Conservation (phyloP, 2,329 filamentous ascomycete species). For the Fusarium sp. region DNA sequence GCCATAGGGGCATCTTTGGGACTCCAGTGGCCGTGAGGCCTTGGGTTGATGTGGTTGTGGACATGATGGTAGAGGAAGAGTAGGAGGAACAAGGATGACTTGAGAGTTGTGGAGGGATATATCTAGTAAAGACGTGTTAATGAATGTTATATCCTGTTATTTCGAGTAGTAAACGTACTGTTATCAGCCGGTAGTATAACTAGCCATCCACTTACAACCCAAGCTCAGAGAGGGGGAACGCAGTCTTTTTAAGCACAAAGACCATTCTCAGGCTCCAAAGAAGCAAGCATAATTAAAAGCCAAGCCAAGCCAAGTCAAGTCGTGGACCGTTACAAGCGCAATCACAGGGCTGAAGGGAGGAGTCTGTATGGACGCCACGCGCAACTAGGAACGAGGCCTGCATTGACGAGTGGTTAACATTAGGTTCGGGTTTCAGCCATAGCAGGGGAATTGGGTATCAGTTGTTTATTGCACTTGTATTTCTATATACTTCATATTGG, state of each 20-base stretch:
- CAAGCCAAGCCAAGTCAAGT: no score
- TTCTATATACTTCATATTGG: neutral
- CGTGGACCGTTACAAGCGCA: neutral
- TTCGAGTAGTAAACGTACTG: neutral
- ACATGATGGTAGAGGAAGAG: constrained; percentile 9
- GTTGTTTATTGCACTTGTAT: neutral
- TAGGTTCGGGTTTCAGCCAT: neutral
- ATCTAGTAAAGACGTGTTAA: neutral
- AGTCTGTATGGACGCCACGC: neutral
- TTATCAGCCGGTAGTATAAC: neutral
- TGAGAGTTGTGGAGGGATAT: neutral
- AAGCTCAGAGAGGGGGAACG: neutral
- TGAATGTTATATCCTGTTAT: neutral
- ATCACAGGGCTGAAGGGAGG: constrained; percentile 34
- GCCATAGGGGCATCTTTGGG: constrained; percentile 55
- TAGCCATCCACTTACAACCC: neutral
- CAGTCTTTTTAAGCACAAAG: neutral
- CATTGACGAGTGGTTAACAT: neutral
- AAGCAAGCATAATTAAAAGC: constrained; percentile 2
- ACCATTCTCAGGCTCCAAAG: neutral
- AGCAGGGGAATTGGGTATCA: neutral
- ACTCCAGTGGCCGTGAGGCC: constrained; percentile 57
- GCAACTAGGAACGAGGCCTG: neutral
- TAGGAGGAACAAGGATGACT: neutral
- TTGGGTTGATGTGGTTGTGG: constrained; percentile 22